Percentiles rank a stretch among this genome's conserved stretches.
Conservation (phyloP, 2,329 filamentous ascomycete species). For the Fusarium subtropicale region DNA sequence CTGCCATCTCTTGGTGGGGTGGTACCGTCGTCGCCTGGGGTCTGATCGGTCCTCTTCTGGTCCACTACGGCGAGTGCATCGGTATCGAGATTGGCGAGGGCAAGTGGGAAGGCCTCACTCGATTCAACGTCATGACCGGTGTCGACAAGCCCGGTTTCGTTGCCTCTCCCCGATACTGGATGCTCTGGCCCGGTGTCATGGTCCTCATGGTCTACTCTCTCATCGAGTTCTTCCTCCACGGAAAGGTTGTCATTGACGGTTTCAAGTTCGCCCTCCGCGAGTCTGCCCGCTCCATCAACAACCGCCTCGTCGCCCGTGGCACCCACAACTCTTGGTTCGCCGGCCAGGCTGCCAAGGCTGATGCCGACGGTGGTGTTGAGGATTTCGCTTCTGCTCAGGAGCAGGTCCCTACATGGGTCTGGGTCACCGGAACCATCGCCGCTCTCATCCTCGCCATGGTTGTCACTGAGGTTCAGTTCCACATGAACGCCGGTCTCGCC, state of each 20-base stretch:
- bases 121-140: conserved; percentile 50
- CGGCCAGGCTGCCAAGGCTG: conserved; percentile 52
- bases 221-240: conserved; percentile 56
- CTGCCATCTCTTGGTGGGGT: conserved; percentile 67
- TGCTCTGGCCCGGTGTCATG: conserved; percentile 59
- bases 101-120: conserved; percentile 49
- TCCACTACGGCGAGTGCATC: conserved; percentile 63
- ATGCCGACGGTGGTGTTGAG: conserved; percentile 50
- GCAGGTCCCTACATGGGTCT: conserved; percentile 66
- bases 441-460: conserved; percentile 66
- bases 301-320: conserved; percentile 48
- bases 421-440: conserved; percentile 58
- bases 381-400: conserved; percentile 57
- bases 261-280: conserved; percentile 51
- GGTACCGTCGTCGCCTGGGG: conserved; percentile 68
- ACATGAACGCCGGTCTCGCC: conserved; percentile 68
- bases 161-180: conserved; percentile 57
- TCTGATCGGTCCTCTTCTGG: conserved; percentile 61
- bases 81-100: conserved; percentile 54
- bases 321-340: conserved; percentile 51
- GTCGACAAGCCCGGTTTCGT: conserved; percentile 47
- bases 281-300: conserved; percentile 49
- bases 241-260: conserved; percentile 53
- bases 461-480: conserved; percentile 62
- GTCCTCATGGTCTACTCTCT: conserved; percentile 57